Base-by-base conservation (phyloP, 768 basidiomycete species). In the Antrodiella citrinella region DNA sequence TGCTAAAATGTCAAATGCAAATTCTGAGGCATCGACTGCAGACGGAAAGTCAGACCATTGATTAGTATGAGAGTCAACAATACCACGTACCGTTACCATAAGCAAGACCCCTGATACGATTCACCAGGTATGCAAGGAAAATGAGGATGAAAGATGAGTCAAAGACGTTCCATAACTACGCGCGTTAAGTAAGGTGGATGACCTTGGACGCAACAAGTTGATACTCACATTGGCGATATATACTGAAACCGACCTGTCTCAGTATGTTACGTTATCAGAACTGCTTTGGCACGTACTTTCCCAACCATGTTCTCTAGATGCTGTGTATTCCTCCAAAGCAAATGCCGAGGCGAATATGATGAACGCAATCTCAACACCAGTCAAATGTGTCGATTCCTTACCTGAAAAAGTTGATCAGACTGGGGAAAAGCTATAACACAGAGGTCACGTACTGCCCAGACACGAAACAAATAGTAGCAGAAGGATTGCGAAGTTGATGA, bases 161-260 rank as follows among this genome's bases (percentile, higher is more conserved):
- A 57, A 94, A 91, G 4, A 81, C 84, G 61, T 92, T 94, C 92
- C 92, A 95, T 55, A 93, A 81, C 88, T 93, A 35, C 9, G 42
- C n/a, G 11, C 2, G 4, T n/a, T 45, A 18, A 40, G 53, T 15
- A 22, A 13, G n/a, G 2, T 11, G 26, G 18, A 45, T 39, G 22
- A 15, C 45, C 30, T 35, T 35, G 47, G 43, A 40, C 18, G 20
- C 19, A 22, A 35, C 30, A 7, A 35, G 26, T 42, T 42, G 55
- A 54, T n/a, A n/a, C 50, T 60, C 62, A 88, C 89, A 60, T 90
- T 91, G 19, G 90, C 87, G 40, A 90, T 79, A 63, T 93, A 93
- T 48, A 93, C 90, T 77, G 56, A 15, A n/a, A n/a, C n/a, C n/a
- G n/a, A n/a, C n/a, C n/a, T n/a, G n/a, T n/a, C n/a, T n/a, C n/a